Evolutionary conservation across 2,329 filamentous ascomycete genomes (phyloP).

Genomic region (Neonectria punicea): DNA sequence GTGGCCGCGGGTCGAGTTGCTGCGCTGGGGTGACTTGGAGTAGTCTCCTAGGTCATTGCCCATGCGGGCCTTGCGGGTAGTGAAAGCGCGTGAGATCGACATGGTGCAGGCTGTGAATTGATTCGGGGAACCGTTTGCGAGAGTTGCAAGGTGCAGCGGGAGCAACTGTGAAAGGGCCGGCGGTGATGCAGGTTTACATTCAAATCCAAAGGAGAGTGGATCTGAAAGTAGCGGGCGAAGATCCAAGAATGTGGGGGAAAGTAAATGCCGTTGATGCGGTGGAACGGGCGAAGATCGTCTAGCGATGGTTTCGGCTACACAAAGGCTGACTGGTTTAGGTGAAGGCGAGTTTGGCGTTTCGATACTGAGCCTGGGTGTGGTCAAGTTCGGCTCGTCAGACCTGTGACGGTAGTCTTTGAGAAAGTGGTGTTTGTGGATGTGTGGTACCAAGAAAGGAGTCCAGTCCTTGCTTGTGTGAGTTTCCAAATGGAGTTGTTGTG

Average conservation of each 20-base stretch:
- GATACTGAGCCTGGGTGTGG: conserved; percentile 25
- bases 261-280: conserved; percentile 2
- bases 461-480: conserved; percentile 39
- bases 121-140: conserved; percentile 1
- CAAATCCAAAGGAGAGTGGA: conserved; percentile 5
- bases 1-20: conserved; percentile 59
- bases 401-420: conserved; percentile 5
- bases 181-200: conserved; percentile 5
- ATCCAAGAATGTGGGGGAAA: conserved; percentile 15
- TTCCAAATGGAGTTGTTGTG: conserved; percentile 31
- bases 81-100: conserved; percentile 76
- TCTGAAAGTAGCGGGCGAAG: neutral
- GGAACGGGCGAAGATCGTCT: conserved; percentile 3
- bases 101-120: conserved; percentile 45
- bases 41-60: conserved; percentile 57
- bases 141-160: conserved; percentile 15
- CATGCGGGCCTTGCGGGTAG: conserved; percentile 71
- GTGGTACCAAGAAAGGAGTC: conserved; percentile 41
- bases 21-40: conserved; percentile 57
- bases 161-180: conserved; percentile 1
- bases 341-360: conserved; percentile 28
- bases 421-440: conserved; percentile 20
- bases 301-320: conserved; percentile 36
- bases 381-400: neutral
- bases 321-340: conserved; percentile 27